Conservation (phyloP, 176 grass and related monocot genomes). For the Zizania latifolia region DNA sequence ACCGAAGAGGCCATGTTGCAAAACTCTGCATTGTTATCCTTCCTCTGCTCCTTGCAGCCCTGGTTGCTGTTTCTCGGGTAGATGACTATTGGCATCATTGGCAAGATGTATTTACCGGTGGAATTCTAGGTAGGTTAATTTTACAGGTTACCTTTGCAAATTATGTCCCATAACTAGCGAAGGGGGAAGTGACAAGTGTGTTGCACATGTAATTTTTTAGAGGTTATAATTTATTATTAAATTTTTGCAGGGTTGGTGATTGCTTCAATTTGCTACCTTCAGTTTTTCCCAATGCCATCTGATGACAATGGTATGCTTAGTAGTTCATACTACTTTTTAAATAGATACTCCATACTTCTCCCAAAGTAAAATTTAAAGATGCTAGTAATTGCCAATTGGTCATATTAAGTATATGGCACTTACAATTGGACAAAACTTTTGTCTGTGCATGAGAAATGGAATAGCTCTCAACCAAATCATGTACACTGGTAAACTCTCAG, state of each 20-base stretch:
- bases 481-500: neutral
- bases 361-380: neutral
- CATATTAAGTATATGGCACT: neutral
- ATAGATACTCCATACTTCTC: neutral
- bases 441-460: neutral
- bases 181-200: neutral
- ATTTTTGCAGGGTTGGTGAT: constrained; percentile 31
- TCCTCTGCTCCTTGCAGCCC: constrained; percentile 58
- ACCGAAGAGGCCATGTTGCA: constrained; percentile 50
- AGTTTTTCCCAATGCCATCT: constrained; percentile 55
- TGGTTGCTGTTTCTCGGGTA: constrained; percentile 65
- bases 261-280: constrained; percentile 57
- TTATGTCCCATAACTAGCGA: neutral
- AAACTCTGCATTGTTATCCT: constrained; percentile 62
- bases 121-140: constrained; percentile 53
- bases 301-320: constrained; percentile 37
- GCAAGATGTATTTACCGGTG: constrained; percentile 68
- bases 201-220: neutral
- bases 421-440: neutral
- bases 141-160: neutral
- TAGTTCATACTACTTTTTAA: neutral
- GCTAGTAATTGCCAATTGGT: neutral
- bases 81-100: constrained; percentile 84
- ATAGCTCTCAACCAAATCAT: neutral
- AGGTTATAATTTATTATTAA: neutral